Conservation (phyloP, 2,329 filamentous ascomycete genomes). For the Fusarium aywerte region DNA sequence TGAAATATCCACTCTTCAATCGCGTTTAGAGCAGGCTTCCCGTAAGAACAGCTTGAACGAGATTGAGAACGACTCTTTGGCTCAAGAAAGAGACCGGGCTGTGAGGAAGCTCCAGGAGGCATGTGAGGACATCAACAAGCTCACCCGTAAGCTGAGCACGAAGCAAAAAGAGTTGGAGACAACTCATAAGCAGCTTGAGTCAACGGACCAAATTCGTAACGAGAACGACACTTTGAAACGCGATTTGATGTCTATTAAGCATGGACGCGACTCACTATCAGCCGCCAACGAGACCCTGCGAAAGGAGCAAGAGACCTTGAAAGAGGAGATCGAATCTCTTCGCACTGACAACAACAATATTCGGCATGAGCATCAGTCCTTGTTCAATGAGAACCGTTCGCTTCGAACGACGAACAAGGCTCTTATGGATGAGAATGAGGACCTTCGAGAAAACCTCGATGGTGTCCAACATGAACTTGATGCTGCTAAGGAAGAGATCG, state of each 20-base stretch:
- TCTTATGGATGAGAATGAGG: constrained; percentile 57
- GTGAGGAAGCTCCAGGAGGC: constrained; percentile 71
- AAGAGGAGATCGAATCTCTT: constrained; percentile 55
- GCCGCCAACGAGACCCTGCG: constrained; percentile 55
- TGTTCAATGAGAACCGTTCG: constrained; percentile 58
- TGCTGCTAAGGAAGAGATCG: constrained; percentile 54
- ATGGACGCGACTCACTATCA: constrained; percentile 53
- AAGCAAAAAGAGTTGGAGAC: constrained; percentile 57
- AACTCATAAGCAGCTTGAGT: constrained; percentile 56
- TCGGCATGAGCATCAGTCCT: constrained; percentile 56
- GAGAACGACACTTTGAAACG: constrained; percentile 55
- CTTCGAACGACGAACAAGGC: constrained; percentile 56
- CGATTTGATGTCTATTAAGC: constrained; percentile 55
- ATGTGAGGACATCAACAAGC: constrained; percentile 66
- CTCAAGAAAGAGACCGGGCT: constrained; percentile 72
- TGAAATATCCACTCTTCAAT: constrained; percentile 68
- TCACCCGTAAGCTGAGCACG: constrained; percentile 56
- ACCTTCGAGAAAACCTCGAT: constrained; percentile 56
- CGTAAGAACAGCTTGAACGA: constrained; percentile 71
- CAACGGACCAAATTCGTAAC: constrained; percentile 53
- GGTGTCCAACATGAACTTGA: constrained; percentile 56
- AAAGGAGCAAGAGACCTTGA: constrained; percentile 51
- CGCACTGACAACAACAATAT: constrained; percentile 56
- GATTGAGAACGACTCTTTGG: constrained; percentile 70
- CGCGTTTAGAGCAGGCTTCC: constrained; percentile 70